These are phyloP conservation scores for Fusarium mexicanum DNA, from an alignment of 2,329 filamentous ascomycete species.

Conservation along the genomic window DNA sequence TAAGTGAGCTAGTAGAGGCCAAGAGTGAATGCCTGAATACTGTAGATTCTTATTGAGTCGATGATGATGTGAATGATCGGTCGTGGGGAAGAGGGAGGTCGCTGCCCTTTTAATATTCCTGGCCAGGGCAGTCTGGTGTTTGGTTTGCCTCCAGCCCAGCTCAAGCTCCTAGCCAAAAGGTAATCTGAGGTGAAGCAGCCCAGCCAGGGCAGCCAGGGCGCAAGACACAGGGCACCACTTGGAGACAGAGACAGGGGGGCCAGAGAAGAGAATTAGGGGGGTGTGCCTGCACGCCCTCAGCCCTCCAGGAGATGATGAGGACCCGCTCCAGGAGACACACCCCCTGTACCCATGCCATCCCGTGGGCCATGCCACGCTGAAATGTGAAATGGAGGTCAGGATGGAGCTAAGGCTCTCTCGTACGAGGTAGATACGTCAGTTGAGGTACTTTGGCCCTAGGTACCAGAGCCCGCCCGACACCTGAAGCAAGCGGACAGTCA, in stretches of 20 bases:
- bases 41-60: constrained; percentile 34
- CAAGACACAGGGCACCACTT: constrained; percentile 42
- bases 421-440: constrained; percentile 45
- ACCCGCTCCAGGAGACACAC: constrained; percentile 18
- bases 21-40: constrained; percentile 26
- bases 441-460: constrained; percentile 38
- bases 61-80: constrained; percentile 39
- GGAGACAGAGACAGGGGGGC: constrained; percentile 31
- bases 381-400: constrained; percentile 38
- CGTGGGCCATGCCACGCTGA: constrained; percentile 14
- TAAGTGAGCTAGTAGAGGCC: constrained; percentile 18
- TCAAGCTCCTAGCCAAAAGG: constrained; percentile 41
- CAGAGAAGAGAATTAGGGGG: constrained; percentile 4
- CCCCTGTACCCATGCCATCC: not conserved
- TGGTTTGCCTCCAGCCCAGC: constrained; percentile 44
- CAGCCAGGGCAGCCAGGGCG: constrained; percentile 42
- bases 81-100: constrained; percentile 43
- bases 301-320: constrained; percentile 29
- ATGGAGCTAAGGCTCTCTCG: constrained; percentile 25
- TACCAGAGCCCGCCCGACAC: constrained; percentile 23
- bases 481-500: constrained; percentile 33
- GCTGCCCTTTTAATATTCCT: constrained; percentile 46
- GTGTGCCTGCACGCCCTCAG: constrained; percentile 20
- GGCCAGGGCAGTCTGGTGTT: constrained; percentile 40
- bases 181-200: constrained; percentile 48